Percentiles rank a stretch among this genome's conserved stretches.
Conservation (phyloP, 2,329 filamentous ascomycete species). For the Pseudopyrenochaeta lycopersici region DNA sequence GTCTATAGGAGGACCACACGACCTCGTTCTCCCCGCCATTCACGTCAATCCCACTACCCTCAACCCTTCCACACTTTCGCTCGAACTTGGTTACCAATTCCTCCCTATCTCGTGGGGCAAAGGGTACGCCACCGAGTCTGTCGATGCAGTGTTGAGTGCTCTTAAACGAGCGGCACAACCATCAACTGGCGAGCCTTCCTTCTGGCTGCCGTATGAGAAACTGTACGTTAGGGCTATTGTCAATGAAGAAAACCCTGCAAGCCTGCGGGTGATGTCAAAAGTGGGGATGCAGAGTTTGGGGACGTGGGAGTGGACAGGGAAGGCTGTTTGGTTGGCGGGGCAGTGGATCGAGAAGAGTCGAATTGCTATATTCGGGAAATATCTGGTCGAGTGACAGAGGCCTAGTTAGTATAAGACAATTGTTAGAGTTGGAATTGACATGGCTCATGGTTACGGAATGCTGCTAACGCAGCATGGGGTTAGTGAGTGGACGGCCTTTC, state of each 20-base stretch:
- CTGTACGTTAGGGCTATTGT: conserved; percentile 44
- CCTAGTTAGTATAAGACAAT: not conserved
- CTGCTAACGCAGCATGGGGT: too few relatives aligned
- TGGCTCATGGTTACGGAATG: too few relatives aligned
- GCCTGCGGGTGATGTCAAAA: conserved; percentile 44
- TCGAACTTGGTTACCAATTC: conserved; percentile 34
- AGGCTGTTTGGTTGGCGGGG: conserved; percentile 32
- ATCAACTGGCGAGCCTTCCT: not conserved
- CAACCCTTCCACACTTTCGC: conserved; percentile 20
- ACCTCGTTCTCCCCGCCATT: conserved; percentile 24
- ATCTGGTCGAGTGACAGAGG: conserved; percentile 8
- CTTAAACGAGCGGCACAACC: conserved; percentile 16
- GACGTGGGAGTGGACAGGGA: conserved; percentile 35
- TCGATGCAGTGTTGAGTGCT: conserved; percentile 32
- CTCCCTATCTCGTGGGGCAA: conserved; percentile 32
- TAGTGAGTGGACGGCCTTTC: too few relatives aligned
- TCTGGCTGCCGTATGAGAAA: conserved; percentile 36
- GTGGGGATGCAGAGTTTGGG: conserved; percentile 35
- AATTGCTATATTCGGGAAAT: conserved; percentile 37
- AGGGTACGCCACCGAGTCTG: conserved; percentile 29
- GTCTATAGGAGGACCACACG: conserved; percentile 16
- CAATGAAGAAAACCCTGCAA: conserved; percentile 40
- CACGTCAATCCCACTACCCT: conserved; percentile 12
- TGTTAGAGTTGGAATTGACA: too few relatives aligned
- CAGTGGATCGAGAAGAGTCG: conserved; percentile 30